Evolutionary conservation across 805 yeast genomes (phyloP), one percentile per base, ranked within the genome.

Genomic region (Candida khao-thaluensis): DNA sequence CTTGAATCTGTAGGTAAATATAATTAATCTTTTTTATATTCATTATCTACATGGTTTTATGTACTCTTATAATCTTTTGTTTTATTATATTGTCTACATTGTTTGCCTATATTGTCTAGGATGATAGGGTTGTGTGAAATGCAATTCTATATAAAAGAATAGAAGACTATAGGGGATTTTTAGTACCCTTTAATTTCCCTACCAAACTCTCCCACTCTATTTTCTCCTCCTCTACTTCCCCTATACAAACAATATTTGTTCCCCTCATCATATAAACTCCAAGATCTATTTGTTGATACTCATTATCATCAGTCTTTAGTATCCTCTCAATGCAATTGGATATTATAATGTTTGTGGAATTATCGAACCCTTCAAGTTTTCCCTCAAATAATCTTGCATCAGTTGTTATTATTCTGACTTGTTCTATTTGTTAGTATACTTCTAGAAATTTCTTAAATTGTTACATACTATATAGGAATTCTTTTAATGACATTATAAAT

Each of bases 221-320:
- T 10, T 22, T 7, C 16, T 51, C 45, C 3, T 49, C 41, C 34
- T 60, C 67, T 7, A 77, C 60, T 29, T 65, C 62, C 5, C 84
- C 84, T 16, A 80, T 63, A 41, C 81, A 72, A 2, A 77, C 79
- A 4, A 79, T 73, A 35, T 64, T 69, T 30, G 78, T 82, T 1
- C 85, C 85, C 56, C 85, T 69, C 50, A 80, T 62, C 57, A 79
- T 55, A 40, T 72, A 67, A 6, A 72, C 56, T 1, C 82, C 84
- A 36, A 76, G 45, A 3, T 61, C 62, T 16, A 71, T 59, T 39
- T 66, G 72, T 37, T 66, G 62, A 40, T 62, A 65, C 36, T 62
- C 67, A 34, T 54, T 57, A 7, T 61, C 62, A 4, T 59, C 59
- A 12, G 5, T 22, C 37, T 65, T 67, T 30, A 79, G 66, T 12